Base-by-base conservation (phyloP, 352 stramenopile genomes). In the Phytophthora kernoviae region DNA sequence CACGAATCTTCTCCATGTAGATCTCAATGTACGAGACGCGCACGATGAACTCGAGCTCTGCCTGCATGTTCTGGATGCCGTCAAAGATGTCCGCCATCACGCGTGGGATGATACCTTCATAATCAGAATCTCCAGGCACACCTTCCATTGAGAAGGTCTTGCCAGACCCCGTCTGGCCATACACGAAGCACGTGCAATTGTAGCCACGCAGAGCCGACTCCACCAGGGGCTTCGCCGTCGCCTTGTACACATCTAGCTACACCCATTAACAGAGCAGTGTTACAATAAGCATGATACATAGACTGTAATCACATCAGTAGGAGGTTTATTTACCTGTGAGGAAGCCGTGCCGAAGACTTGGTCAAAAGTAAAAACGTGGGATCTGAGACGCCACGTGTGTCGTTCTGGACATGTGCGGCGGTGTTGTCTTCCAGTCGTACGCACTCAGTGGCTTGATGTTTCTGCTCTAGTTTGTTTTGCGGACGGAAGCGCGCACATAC, bases 1-100 rank as follows among this genome's bases (percentile, higher is more conserved):
- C 98, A 7, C 93, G 78, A 30, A 99, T 97, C 57, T 98, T 96
- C 73, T 99, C 97, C 60, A 99, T 97, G 83, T 99, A 99, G 59
- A 99, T 99, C 71, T 99, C 97, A 41, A 99, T 79, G 74, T 99
- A 99, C 21, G 92, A 98, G n/a, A 97, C 94, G 30, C 96, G 81
- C 20, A 99, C 81, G 22, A 99, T 81, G 74, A 98, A 99, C 55
- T 98, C 79, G 34, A 92, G 75, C 36, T 90, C 77, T 11, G 67
- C 58, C 56, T 90, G 79, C 71, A 88, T 89, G 52, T 81, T 77
- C 30, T 81, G 62, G 46, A 92, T 88, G 58, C 77, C 75, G 24
- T 77, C 72, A 44, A 88, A 92, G 44, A 92, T 73, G 56, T 90
- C 79, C 39, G 62, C 47, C 78, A 89, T 89, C n/a, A 84, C 72